A percentile compares a stretch with the other conserved stretches of the same genome.
Conservation (phyloP, 371 early-diverging fungal species). For the Lichtheimia corymbifera region DNA sequence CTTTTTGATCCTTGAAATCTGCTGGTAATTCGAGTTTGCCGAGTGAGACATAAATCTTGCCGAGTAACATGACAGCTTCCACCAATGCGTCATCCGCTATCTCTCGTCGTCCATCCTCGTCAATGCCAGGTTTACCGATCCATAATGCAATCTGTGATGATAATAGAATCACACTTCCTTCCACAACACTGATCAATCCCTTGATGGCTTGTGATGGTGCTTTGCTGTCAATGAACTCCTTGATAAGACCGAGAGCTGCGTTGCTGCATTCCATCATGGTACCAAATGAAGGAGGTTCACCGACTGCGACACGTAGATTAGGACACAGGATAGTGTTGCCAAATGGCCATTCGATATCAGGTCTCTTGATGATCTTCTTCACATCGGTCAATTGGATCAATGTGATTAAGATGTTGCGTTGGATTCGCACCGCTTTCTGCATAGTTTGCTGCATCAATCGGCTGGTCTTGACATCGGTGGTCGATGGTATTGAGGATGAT, state of each 20-base stretch:
- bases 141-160: constrained; percentile 34
- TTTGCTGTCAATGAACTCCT: constrained; percentile 19
- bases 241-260: constrained; percentile 21
- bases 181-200: constrained; percentile 20
- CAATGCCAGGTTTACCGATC: constrained; percentile 36
- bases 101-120: constrained; percentile 20
- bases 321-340: constrained; percentile 36
- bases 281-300: constrained; percentile 30
- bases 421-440: constrained; percentile 17
- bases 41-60: constrained; percentile 12
- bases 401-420: constrained; percentile 21
- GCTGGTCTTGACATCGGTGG: constrained; percentile 15
- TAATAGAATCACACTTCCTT: constrained; percentile 28
- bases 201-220: neutral
- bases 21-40: neutral
- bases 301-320: constrained; percentile 15
- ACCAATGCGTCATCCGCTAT: constrained; percentile 30
- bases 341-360: constrained; percentile 33
- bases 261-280: constrained; percentile 36
- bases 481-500: neutral
- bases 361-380: constrained; percentile 16
- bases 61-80: constrained; percentile 25
- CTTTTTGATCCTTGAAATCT: constrained; percentile 9
- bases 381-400: constrained; percentile 27
- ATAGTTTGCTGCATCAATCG: constrained; percentile 16